Evolutionary conservation across 116 monocot genomes (phyloP), one percentile per base, ranked within the genome.

Genomic region (Phalaenopsis hybrid): DNA sequence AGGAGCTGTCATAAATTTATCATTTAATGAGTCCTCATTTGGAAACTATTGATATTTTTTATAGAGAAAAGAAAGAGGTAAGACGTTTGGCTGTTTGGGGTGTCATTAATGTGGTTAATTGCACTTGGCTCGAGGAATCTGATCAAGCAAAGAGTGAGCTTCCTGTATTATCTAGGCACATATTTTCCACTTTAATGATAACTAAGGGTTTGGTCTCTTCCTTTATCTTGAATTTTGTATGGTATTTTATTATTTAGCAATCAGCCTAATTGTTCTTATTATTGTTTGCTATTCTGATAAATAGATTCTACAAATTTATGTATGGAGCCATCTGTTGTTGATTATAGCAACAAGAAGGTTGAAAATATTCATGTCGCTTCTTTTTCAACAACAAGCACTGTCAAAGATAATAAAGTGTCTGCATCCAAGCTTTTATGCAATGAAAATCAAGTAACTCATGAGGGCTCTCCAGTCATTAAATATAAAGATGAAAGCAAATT

Each of bases 41-140:
- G 57, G 76, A 45, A 84, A 65, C 79, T 79, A 83, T 77, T 67
- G 9, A 49, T 9, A 79, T 23, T 79, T 48, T 81, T 81, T 20
- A 8, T 79, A 99, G 99, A 68, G 99, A 99, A 89, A 95, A 87
- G 84, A 95, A 85, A 81, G 99, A 99, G 84, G 87, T 95, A 28
- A 90, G 99, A 75, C 85, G 82, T 17, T 85, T 99, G 67, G 93
- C 93, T 85, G 82, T 90, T 79, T 93, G 82, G 83, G 99, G 99
- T 81, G 85, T 92, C 49, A 93, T 93, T 37, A 83, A 93, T 86
- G 85, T 93, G 69, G 99, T 99, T 57, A 93, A 84, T 84, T 74
- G 83, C 78, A 55, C 76, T 20, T 99, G 99, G 99, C 83, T 99
- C 63, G 95, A 99, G 89, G 99, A 99, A 81, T 99, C 93, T 87